Evolutionary conservation across 2,329 filamentous ascomycete genomes (phyloP).

Genomic region (Zasmidium angulare): DNA sequence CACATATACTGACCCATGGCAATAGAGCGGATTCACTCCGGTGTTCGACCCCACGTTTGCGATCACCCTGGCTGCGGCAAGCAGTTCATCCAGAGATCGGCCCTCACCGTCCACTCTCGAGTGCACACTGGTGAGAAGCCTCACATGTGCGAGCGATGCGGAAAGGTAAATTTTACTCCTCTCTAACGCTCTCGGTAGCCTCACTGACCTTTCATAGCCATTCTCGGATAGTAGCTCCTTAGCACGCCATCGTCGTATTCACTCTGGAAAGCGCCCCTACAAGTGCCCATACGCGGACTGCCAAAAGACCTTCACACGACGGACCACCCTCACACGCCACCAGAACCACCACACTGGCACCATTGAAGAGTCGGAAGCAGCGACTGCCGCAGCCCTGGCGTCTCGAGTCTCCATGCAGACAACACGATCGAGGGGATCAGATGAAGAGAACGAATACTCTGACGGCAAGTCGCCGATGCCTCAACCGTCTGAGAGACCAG

Average conservation of each 20-base stretch:
- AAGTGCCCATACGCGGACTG: conserved; percentile 97
- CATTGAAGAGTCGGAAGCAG: conserved; percentile 86
- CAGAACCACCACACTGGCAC: conserved; percentile 96
- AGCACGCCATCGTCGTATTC: conserved; percentile 88
- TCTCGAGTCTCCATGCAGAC: conserved; percentile 46
- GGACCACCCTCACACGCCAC: conserved; percentile 91
- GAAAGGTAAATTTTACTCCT: conserved; percentile 66
- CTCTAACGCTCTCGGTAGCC: not conserved
- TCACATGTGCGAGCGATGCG: conserved; percentile 94
- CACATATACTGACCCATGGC: conserved; percentile 25
- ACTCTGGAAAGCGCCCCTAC: conserved; percentile 93
- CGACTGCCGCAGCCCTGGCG: conserved; percentile 82
- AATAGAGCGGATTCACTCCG: conserved; percentile 90
- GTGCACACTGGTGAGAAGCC: conserved; percentile 98
- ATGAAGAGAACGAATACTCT: conserved; percentile 66
- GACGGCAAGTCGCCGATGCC: conserved; percentile 72
- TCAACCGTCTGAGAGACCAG: conserved; percentile 74
- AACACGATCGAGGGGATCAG: conserved; percentile 60
- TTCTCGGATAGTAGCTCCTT: conserved; percentile 96
- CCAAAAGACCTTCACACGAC: conserved; percentile 96
- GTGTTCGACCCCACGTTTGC: conserved; percentile 86
- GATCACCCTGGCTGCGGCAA: conserved; percentile 87
- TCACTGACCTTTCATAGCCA: conserved; percentile 57
- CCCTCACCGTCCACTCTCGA: conserved; percentile 89
- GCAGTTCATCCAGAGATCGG: conserved; percentile 95